phyloP scores from a whole-genome alignment of 495 filamentous ascomycete genomes.

The Staphylotrichum longicolle region DNA sequence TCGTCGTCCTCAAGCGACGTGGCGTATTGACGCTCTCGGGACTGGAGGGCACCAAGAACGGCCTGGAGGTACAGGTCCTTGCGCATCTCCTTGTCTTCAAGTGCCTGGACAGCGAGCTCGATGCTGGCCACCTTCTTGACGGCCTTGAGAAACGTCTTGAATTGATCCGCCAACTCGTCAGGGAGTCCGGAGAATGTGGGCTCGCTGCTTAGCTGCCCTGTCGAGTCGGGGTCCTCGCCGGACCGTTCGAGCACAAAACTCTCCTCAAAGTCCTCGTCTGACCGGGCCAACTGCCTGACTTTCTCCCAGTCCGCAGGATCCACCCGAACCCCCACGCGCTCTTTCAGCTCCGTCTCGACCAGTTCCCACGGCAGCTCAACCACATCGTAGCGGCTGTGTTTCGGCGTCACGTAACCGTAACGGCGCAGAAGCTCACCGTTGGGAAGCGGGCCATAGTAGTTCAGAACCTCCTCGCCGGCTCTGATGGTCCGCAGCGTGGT shows the following conservation, averaged over 20 bases:
- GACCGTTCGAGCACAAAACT: conserved; percentile 47
- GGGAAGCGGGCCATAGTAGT: conserved; percentile 85
- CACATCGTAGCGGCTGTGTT: conserved; percentile 77
- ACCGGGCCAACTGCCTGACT: conserved; percentile 24
- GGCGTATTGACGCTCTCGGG: conserved; percentile 54
- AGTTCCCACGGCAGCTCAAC: conserved; percentile 65
- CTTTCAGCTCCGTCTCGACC: conserved; percentile 46
- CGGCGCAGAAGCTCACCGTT: conserved; percentile 78
- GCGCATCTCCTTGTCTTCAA: conserved; percentile 41
- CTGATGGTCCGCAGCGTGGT: conserved; percentile 62
- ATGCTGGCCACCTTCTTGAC: conserved; percentile 38
- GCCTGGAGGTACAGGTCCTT: conserved; percentile 39
- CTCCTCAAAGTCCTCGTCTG: conserved; percentile 44
- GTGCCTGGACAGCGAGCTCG: conserved; percentile 19
- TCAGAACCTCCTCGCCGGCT: conserved; percentile 78
- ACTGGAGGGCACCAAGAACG: conserved; percentile 43
- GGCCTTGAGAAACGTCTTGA: conserved; percentile 43
- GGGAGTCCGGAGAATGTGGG: conserved; percentile 37
- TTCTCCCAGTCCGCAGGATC: conserved; percentile 44
- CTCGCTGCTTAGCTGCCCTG: conserved; percentile 31
- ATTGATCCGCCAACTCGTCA: conserved; percentile 39
- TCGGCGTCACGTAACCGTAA: conserved; percentile 82
- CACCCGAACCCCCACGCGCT: conserved; percentile 39
- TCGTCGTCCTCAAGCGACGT: conserved; percentile 65
- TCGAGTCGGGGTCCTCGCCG: conserved; percentile 40